Evolutionary conservation across 805 yeast genomes (phyloP).

Genomic region (Yarrowia keelungensis): DNA sequence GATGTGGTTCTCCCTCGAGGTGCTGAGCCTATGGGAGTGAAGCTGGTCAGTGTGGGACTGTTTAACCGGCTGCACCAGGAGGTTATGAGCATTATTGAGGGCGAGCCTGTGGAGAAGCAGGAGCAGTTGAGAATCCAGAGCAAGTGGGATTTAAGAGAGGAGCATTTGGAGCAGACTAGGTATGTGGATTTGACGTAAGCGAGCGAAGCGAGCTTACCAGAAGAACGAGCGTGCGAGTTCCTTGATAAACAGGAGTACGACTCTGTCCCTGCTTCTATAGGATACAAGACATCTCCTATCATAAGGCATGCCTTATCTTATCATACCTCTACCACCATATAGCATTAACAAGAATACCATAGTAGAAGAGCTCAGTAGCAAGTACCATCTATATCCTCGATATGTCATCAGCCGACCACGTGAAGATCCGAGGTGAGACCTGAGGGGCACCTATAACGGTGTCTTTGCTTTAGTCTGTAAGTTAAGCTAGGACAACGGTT

Average conservation of each 20-base stretch:
- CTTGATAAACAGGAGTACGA: no score
- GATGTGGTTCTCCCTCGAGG: slow-evolving; percentile 80
- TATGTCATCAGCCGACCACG: no score
- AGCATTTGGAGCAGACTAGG: slow-evolving; percentile 31
- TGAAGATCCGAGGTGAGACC: no score
- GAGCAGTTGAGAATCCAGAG: slow-evolving; percentile 28
- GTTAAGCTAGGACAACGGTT: no score
- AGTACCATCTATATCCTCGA: no score
- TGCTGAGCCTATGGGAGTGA: slow-evolving; percentile 63
- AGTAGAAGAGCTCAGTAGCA: no score
- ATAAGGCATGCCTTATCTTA: no score
- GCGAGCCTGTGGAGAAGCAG: slow-evolving; percentile 32
- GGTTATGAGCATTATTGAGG: slow-evolving; percentile 35
- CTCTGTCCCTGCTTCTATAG: no score
- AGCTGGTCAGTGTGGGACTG: slow-evolving; percentile 70
- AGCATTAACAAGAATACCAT: background rate
- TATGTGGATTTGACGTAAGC: slow-evolving; percentile 33
- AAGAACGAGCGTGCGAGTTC: no score
- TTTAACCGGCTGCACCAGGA: slow-evolving; percentile 46
- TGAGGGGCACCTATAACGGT: no score
- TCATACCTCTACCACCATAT: background rate
- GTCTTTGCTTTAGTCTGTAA: no score
- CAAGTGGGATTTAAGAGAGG: slow-evolving; percentile 34
- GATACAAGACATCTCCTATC: no score
- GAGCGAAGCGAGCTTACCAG: background rate